phyloP scores from a whole-genome alignment of 1,139 yeast species.

The Geotrichum aggregatum region DNA sequence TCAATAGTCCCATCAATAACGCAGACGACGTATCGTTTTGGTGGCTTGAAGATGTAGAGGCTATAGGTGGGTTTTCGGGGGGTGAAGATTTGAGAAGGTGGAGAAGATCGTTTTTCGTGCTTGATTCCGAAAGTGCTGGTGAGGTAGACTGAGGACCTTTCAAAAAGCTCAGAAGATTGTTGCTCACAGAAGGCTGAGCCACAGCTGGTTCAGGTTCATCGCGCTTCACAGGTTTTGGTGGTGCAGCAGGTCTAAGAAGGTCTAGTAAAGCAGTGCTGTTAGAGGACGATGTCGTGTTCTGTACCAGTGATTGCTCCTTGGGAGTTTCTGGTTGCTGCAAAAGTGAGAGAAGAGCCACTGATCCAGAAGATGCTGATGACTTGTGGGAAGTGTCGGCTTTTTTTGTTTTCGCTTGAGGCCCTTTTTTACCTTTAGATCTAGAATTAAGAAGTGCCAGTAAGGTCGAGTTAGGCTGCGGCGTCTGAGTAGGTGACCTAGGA shows the following conservation, averaged over 20 bases:
- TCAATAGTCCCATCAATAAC: slow-evolving; percentile 12
- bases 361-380: slow-evolving; percentile 3
- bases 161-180: not conserved
- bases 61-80: not conserved
- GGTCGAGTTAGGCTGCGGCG: slow-evolving; percentile 35
- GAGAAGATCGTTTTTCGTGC: not conserved
- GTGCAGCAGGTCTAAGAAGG: slow-evolving; percentile 2
- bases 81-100: not conserved
- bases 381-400: not conserved
- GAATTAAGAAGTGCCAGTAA: slow-evolving; percentile 31
- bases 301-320: not conserved
- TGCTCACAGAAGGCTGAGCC: not conserved
- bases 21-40: slow-evolving; percentile 9
- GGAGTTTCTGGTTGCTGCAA: slow-evolving; percentile 1
- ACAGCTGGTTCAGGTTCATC: not conserved
- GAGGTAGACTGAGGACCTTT: slow-evolving; percentile 3
- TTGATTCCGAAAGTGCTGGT: not conserved
- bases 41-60: not conserved
- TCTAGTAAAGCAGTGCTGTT: slow-evolving; percentile 2
- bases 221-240: not conserved
- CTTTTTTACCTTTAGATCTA: slow-evolving; percentile 24
- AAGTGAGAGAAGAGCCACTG: slow-evolving; percentile 10
- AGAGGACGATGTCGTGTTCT: not conserved
- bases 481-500: slow-evolving; percentile 26
- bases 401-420: not conserved